Percentiles rank a stretch among this genome's conserved stretches.
phyloP scores from a whole-genome alignment of 148 eudicot species.

The Chenopodium berlandieri region DNA sequence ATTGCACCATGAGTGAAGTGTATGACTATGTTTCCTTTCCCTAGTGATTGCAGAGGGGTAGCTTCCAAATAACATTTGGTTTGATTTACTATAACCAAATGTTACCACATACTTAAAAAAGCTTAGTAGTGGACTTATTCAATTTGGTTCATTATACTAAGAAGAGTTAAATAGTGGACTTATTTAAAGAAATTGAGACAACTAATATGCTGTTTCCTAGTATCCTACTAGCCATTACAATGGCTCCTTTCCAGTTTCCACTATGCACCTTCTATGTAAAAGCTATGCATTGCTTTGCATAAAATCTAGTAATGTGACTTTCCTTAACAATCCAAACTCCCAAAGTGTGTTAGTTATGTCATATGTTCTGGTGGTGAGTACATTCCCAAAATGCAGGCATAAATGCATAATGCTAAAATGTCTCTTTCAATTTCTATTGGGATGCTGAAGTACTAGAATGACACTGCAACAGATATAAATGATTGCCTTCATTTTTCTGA shows the following conservation, averaged over 20 bases:
- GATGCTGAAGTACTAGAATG: neutral
- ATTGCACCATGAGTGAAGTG: neutral
- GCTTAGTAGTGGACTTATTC: too few species aligned
- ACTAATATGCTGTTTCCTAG: neutral
- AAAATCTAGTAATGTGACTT: neutral
- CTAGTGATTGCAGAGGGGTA: neutral
- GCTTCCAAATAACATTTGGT: neutral
- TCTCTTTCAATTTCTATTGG: neutral
- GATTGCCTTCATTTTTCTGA: neutral
- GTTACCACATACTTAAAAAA: neutral
- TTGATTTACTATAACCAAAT: neutral
- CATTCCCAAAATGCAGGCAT: neutral
- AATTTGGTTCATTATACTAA: neutral
- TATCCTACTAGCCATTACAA: neutral
- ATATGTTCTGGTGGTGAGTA: neutral
- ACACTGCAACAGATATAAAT: neutral
- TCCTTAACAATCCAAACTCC: neutral
- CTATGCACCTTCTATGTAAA: neutral
- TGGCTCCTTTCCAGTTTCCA: neutral
- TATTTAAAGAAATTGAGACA: neutral
- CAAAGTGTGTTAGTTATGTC: neutral
- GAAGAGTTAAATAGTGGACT: neutral
- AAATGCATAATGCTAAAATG: neutral
- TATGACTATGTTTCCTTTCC: neutral
- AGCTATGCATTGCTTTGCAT: neutral